These are phyloP conservation scores for Lepiota venenata DNA, from an alignment of 768 basidiomycete species.

Conservation along the genomic window DNA sequence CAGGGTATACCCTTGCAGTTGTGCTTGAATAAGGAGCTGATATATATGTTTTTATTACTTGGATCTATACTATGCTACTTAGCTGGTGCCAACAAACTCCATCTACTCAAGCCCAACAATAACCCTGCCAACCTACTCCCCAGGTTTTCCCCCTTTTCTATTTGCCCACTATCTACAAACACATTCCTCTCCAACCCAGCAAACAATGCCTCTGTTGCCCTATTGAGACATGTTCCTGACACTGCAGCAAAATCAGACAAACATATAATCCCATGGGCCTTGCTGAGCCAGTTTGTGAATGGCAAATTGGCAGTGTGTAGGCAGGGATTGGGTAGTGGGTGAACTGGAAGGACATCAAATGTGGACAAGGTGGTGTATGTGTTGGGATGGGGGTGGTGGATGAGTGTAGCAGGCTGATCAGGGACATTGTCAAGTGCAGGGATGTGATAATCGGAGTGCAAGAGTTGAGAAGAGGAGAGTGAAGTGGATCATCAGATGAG, in stretches of 20 bases:
- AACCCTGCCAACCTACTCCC: slow-evolving; percentile 73
- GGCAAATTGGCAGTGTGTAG: slow-evolving; percentile 37
- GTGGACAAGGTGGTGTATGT: background rate
- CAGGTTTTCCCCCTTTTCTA: slow-evolving; percentile 30
- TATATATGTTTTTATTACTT: too few relatives aligned
- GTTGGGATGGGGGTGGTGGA: too few relatives aligned
- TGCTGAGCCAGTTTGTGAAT: slow-evolving; percentile 62
- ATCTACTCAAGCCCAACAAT: slow-evolving; percentile 74
- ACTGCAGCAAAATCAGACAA: slow-evolving; percentile 71
- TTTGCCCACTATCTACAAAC: slow-evolving; percentile 36
- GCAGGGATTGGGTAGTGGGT: slow-evolving; percentile 21
- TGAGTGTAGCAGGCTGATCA: background rate
- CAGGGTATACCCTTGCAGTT: too few relatives aligned
- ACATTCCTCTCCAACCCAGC: slow-evolving; percentile 61
- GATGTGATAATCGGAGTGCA: slow-evolving; percentile 25
- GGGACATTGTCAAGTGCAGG: slow-evolving; percentile 18
- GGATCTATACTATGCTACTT: too few relatives aligned
- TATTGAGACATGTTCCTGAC: slow-evolving; percentile 68
- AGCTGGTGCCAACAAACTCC: slow-evolving; percentile 69
- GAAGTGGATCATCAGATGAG: slow-evolving; percentile 26
- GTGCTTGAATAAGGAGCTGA: too few relatives aligned
- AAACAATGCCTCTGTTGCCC: slow-evolving; percentile 61
- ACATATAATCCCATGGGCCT: slow-evolving; percentile 60
- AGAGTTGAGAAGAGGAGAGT: slow-evolving; percentile 24
- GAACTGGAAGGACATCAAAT: slow-evolving; percentile 7